Evolutionary conservation across 2,329 filamentous ascomycete genomes (phyloP).

Genomic region (Paraphaeosphaeria minitans): DNA sequence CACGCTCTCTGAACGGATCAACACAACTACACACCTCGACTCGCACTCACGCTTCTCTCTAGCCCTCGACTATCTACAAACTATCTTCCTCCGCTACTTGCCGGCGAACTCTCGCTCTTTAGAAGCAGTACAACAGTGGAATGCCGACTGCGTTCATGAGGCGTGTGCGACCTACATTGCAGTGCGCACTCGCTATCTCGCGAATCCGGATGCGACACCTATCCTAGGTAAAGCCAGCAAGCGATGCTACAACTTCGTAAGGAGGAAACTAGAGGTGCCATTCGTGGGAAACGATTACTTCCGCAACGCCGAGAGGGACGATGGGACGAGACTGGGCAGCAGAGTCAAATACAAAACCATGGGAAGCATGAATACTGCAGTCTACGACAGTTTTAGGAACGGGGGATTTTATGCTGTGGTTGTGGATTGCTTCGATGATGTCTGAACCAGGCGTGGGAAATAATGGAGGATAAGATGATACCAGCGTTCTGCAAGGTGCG

Average conservation of each 20-base stretch:
- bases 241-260: slow-evolving; percentile 18
- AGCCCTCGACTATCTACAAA: slow-evolving; percentile 18
- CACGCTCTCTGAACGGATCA: slow-evolving; percentile 15
- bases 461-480: not conserved
- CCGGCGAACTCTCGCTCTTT: slow-evolving; percentile 13
- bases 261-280: slow-evolving; percentile 18
- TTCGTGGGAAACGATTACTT: slow-evolving; percentile 23
- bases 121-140: slow-evolving; percentile 19
- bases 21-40: slow-evolving; percentile 19
- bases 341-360: slow-evolving; percentile 16
- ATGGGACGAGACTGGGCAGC: slow-evolving; percentile 15
- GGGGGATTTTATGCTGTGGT: slow-evolving; percentile 14
- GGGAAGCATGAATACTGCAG: slow-evolving; percentile 18
- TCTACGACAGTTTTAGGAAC: slow-evolving; percentile 19
- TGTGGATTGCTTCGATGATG: slow-evolving; percentile 14
- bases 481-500: not conserved
- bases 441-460: not conserved
- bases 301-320: slow-evolving; percentile 16
- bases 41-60: slow-evolving; percentile 16
- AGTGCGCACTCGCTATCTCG: slow-evolving; percentile 15
- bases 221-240: slow-evolving; percentile 19
- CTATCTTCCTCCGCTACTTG: slow-evolving; percentile 14
- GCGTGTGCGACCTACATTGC: slow-evolving; percentile 13
- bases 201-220: slow-evolving; percentile 16
- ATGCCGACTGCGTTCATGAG: slow-evolving; percentile 18